Base-by-base conservation (phyloP, 441 rosid genomes). In the Isatis lusitanica region DNA sequence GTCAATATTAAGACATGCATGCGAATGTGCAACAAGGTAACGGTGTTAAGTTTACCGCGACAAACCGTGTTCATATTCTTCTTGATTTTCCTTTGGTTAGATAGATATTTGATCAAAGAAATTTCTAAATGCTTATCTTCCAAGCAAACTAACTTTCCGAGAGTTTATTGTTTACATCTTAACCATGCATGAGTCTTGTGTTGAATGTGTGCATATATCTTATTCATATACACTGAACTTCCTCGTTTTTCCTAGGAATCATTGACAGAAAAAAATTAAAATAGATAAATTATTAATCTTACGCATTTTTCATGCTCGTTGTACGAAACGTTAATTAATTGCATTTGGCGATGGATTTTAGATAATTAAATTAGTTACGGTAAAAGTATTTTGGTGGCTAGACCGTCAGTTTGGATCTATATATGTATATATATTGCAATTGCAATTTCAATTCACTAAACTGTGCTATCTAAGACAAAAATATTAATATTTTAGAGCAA, bases 21-120 rank as follows among this genome's bases (percentile, higher is more conserved):
- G 44, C 38, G 66, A 73, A 65, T 66, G 35, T 73, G 58, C 64
- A 33, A 13, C 68, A 7, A 26, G 9, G 47, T 26, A 56, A 50
- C 48, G 1, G 31, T 12, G 46, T 26, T 44, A n/a, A 31, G 10
- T 42, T 53, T 46, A 66, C n/a, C 13, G 15, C 16, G 15, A 17
- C 17, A 30, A 30, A 40, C 52, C 9, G 38, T 44, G 17, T 40
- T 6, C 35, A 1, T 21, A 11, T 10, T 18, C 1, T 9, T 4
- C 26, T 35, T 7, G 8, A 18, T 63, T 63, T 63, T 31, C 38
- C 7, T 6, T 38, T 40, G 43, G 38, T 35, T 55, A 16, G 35
- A 39, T 17, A 16, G 24, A 21, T 21, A 21, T 21, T 31, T 56
- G 44, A 62, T 51, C 16, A 15, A 33, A 30, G 62, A 55, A 26